These are phyloP conservation scores for Aspergillus uvarum DNA, from an alignment of 2,329 filamentous ascomycete species.

Conservation along the genomic window DNA sequence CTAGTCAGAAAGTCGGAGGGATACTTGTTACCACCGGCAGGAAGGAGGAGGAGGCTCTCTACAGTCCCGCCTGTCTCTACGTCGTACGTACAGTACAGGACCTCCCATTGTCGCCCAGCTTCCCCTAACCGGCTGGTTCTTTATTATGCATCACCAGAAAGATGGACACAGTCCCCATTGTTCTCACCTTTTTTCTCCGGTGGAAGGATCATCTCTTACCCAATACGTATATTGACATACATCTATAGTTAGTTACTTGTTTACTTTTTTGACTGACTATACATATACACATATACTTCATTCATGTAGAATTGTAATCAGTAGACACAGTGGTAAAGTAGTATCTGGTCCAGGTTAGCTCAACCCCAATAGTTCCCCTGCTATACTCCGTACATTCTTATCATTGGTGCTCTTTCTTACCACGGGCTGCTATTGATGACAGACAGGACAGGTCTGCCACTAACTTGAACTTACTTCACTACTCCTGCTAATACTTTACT, in stretches of 20 bases:
- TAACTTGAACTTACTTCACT: background rate
- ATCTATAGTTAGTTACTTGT: no score
- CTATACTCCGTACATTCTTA: conserved; percentile 4
- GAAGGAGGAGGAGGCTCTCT: no score
- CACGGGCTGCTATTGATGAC: background rate
- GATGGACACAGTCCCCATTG: background rate
- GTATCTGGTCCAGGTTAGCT: background rate
- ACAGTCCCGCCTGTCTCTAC: no score
- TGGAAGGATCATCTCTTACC: background rate
- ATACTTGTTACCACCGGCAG: background rate
- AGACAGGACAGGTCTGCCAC: background rate
- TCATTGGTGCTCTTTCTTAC: conserved; percentile 7
- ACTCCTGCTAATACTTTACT: no score
- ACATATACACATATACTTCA: background rate
- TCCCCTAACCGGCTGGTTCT: background rate
- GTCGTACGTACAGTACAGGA: no score
- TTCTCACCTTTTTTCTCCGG: background rate
- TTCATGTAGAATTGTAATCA: background rate
- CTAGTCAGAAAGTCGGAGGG: background rate
- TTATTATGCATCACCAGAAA: background rate
- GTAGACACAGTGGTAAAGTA: background rate
- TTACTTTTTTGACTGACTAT: background rate
- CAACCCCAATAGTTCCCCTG: background rate
- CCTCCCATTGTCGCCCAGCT: background rate
- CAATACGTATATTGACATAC: background rate